A percentile compares a stretch with the other conserved stretches of the same genome.
These are phyloP conservation scores for Coffea canephora DNA, from an alignment of 257 asterid species.

Conservation along the genomic window DNA sequence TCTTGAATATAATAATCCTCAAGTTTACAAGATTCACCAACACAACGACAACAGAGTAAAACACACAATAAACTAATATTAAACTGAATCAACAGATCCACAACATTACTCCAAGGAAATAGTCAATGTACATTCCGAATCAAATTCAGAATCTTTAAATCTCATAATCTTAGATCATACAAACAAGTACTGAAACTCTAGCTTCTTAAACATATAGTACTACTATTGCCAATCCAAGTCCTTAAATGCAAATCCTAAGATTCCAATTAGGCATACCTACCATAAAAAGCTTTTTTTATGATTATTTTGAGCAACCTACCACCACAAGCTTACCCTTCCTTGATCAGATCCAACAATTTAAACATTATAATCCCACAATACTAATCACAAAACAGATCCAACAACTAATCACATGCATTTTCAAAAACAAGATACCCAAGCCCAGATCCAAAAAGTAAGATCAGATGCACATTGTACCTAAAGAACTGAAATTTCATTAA, in stretches of 20 bases:
- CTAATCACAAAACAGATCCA: constrained; percentile 3
- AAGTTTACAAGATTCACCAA: constrained; percentile 3
- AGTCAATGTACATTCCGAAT: background rate
- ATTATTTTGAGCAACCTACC: background rate
- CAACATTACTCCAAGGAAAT: background rate
- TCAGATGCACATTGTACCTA: background rate
- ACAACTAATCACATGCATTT: background rate
- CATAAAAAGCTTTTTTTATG: background rate
- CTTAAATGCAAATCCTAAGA: background rate
- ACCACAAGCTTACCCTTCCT: background rate
- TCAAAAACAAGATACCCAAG: too few relatives aligned
- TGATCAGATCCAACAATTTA: background rate
- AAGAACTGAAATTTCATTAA: background rate
- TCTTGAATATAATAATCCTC: background rate
- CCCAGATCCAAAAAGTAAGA: background rate
- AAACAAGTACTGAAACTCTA: background rate
- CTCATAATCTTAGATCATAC: background rate
- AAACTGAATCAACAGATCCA: constrained; percentile 10
- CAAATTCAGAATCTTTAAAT: background rate
- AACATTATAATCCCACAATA: background rate
- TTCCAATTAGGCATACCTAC: background rate
- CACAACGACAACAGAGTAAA: background rate
- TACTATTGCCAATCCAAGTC: background rate
- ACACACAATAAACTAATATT: background rate
- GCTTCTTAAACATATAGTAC: background rate